Evolutionary conservation across 768 basidiomycete species (phyloP), one percentile per base, ranked within the genome.

Genomic region (Melanogaster broomeanus): DNA sequence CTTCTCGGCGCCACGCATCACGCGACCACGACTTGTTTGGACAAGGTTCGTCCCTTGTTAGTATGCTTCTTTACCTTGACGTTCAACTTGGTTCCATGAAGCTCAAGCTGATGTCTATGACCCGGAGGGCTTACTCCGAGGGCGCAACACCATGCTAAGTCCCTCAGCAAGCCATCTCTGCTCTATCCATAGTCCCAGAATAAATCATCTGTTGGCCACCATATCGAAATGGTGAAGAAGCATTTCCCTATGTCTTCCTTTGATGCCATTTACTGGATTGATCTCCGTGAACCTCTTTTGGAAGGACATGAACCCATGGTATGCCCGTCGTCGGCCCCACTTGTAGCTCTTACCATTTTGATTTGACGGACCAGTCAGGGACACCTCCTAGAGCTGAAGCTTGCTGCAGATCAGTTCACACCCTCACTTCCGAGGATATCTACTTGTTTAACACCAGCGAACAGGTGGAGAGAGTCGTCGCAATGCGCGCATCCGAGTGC

Each of bases 71-170:
- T 24, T 6, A 8, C 2, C 35, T 6, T 11, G 16, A 18, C 13
- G 12, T 13, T 31, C 5, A 13, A 12, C 12, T 48, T 51, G 83
- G 72, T 88, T 89, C 64, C 87, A 88, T 62, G 63, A 73, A 42
- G 82, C 82, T 7, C 87, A 89, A 62, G 87, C 87, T 2, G 77
- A 80, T 41, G 79, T 89, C 22, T 90, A 91, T 62, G 88, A 90
- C 88, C 1, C 74, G 89, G 5, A 72, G 69, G 68, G 75, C 13
- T 73, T 90, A 1, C 74, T 90, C 2, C 78, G 85, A 10, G 89
- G 89, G 0, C 73, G 89, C 19, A 78, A 84, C 58, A 88, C 87
- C 15, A 86, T 90, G 84, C 74, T 88, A 12, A 76, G 74, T 47
- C 73, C 90, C n/a, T 78, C 80, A 4, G 83, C 85, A 0, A 77